Evolutionary conservation across 495 filamentous ascomycete genomes (phyloP).

Genomic region (Lepidopterella palustris): DNA sequence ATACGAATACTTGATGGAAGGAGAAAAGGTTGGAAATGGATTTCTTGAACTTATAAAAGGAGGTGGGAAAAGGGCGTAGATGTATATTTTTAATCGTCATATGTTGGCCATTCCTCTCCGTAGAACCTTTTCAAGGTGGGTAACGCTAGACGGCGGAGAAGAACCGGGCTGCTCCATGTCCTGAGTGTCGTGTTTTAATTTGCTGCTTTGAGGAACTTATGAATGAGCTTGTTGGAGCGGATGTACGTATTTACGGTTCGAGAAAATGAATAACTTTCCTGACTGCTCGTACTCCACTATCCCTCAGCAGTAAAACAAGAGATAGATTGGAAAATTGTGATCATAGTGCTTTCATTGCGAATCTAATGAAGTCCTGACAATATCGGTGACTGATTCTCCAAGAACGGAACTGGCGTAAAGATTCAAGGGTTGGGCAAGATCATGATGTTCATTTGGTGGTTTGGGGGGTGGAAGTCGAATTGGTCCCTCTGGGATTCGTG

Average conservation of each 20-base stretch:
- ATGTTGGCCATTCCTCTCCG: too few relatives aligned
- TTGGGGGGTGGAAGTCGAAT: slow-evolving; percentile 9
- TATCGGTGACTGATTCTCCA: slow-evolving; percentile 16
- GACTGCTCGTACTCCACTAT: too few relatives aligned
- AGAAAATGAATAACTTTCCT: too few relatives aligned
- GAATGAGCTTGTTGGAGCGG: too few relatives aligned
- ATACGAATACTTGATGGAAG: slow-evolving; percentile 1
- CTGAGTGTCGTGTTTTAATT: too few relatives aligned
- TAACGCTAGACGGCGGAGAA: too few relatives aligned
- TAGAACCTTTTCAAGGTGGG: too few relatives aligned
- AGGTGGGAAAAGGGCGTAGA: background rate
- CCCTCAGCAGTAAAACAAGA: slow-evolving; percentile 9
- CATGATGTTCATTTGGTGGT: slow-evolving; percentile 1
- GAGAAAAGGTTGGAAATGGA: background rate
- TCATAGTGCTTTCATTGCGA: slow-evolving; percentile 11
- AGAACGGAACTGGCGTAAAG: slow-evolving; percentile 10
- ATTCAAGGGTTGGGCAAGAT: slow-evolving; percentile 8
- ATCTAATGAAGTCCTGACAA: slow-evolving; percentile 16
- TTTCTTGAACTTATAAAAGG: background rate
- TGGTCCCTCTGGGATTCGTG: slow-evolving; percentile 9
- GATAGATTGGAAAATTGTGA: slow-evolving; percentile 18
- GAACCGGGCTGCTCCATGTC: too few relatives aligned
- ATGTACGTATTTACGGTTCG: too few relatives aligned
- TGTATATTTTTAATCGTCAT: too few relatives aligned
- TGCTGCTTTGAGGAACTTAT: too few relatives aligned